Percentiles rank a stretch among this genome's conserved stretches.
Conservation (phyloP, 306 rosid species). For the Fragaria iinumae region DNA sequence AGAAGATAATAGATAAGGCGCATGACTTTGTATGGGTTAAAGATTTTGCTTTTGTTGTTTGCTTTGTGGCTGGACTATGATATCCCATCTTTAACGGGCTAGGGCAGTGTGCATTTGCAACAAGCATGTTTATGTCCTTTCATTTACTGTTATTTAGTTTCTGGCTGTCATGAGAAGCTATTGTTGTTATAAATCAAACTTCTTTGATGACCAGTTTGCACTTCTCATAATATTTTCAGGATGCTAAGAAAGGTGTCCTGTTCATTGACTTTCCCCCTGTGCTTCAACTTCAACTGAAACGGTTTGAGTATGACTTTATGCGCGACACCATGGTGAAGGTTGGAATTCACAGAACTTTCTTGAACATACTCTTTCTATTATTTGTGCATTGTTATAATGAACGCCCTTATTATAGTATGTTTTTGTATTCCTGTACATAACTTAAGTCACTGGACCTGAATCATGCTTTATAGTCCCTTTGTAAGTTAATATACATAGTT, state of each 20-base stretch:
- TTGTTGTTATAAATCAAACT: not conserved
- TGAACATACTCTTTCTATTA: not conserved
- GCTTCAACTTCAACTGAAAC: conserved; percentile 95
- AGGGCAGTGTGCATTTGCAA: not conserved
- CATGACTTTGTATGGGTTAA: not conserved
- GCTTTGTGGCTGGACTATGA: conserved; percentile 1
- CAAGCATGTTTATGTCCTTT: not conserved
- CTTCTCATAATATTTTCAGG: conserved; percentile 47
- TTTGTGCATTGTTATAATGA: not conserved
- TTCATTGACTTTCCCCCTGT: conserved; percentile 98
- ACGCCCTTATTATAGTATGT: not conserved
- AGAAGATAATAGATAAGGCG: not conserved
- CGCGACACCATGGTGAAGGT: conserved; percentile 99
- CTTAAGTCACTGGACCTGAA: not conserved
- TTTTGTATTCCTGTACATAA: not conserved
- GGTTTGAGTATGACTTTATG: conserved; percentile 97
- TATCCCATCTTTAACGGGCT: not conserved
- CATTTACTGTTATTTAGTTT: not conserved
- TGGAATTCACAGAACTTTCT: conserved; percentile 25
- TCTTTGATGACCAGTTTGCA: not conserved
- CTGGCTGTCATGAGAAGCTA: not conserved
- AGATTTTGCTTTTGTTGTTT: not conserved
- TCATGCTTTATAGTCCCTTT: not conserved
- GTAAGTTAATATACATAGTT: not conserved
- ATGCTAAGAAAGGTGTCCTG: conserved; percentile 94